These are phyloP conservation scores for Botrytis fabae DNA, from an alignment of 2,329 filamentous ascomycete genomes.

Conservation along the genomic window DNA sequence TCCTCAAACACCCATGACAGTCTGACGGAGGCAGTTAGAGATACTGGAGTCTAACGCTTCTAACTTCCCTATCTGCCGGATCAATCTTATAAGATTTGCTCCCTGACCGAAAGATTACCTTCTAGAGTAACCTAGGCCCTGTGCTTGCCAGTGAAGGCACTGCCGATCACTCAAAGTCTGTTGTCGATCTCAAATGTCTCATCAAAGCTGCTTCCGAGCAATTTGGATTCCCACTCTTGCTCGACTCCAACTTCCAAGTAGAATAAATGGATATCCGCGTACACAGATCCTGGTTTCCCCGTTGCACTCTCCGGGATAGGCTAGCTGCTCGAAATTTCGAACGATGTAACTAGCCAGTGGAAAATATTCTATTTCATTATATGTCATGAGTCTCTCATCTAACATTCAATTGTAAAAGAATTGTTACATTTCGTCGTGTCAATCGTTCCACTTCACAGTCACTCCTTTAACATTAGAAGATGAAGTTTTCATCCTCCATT, in stretches of 20 bases:
- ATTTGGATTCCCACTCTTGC: background rate
- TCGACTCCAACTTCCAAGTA: background rate
- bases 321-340: background rate
- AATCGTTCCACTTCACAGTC: background rate
- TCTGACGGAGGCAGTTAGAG: background rate
- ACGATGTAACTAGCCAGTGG: background rate
- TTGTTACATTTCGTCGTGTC: background rate
- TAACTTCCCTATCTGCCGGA: background rate
- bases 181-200: background rate
- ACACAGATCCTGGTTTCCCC: background rate
- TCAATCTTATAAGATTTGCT: background rate
- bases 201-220: background rate
- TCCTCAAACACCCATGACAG: background rate
- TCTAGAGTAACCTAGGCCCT: background rate
- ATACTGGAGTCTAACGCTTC: background rate
- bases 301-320: background rate
- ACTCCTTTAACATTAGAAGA: background rate
- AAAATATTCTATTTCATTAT: background rate
- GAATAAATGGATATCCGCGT: background rate
- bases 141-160: background rate
- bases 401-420: background rate
- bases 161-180: background rate
- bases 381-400: background rate
- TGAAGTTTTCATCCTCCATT: background rate
- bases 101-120: background rate